Conservation (phyloP, 257 asterid genomes). For the Solanum verrucosum region DNA sequence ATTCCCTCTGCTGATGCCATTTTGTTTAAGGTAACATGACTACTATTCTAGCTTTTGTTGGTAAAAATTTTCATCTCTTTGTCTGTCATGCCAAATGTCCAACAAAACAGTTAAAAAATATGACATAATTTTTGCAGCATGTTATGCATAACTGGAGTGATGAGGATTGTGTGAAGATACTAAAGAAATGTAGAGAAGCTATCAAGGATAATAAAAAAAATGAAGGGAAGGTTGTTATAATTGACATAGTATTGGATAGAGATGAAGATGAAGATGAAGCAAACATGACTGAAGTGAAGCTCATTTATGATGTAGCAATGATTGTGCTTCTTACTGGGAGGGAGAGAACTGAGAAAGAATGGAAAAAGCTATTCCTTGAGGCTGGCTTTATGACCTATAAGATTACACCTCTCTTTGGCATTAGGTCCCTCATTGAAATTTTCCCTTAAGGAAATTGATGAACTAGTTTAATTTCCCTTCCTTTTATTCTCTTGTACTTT, state of each 20-base stretch:
- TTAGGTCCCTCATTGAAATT: constrained; percentile 4
- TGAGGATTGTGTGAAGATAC: neutral
- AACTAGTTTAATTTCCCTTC: neutral
- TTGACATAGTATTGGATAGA: neutral
- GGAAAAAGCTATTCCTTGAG: constrained; percentile 4
- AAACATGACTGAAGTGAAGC: neutral
- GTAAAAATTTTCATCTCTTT: no score
- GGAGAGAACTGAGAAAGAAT: constrained; percentile 7
- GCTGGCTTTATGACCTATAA: constrained; percentile 4
- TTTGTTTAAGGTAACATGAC: constrained; percentile 2
- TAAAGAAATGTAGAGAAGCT: constrained; percentile 5
- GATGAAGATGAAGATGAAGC: neutral
- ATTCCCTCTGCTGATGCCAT: constrained; percentile 8
- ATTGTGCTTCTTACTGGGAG: neutral
- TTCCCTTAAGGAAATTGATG: neutral
- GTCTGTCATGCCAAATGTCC: no score
- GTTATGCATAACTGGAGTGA: constrained; percentile 5
- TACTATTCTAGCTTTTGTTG: neutral
- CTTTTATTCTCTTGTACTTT: neutral
- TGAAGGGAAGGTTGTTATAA: neutral
- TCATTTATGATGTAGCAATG: constrained; percentile 6
- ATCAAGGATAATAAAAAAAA: neutral
- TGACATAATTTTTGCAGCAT: neutral
- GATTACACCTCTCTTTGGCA: neutral
- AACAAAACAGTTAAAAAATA: no score